Conservation (phyloP, 768 basidiomycete species). For the Lactarius quietus region DNA sequence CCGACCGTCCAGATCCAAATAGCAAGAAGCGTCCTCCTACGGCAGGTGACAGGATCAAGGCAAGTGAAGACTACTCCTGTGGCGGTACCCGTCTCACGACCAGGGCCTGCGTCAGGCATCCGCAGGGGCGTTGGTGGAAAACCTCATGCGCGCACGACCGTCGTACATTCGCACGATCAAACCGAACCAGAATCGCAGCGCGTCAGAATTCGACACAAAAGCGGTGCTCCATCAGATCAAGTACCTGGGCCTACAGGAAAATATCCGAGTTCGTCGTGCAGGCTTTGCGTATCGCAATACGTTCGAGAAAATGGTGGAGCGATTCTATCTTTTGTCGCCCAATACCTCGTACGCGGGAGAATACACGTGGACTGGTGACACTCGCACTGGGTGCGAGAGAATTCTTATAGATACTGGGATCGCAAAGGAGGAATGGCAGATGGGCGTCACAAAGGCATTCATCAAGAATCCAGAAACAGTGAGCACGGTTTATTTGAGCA, state of each 20-base stretch:
- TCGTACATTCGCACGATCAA: conserved; percentile 99
- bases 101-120: conserved; percentile 51
- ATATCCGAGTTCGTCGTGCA: conserved; percentile 94
- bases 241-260: conserved; percentile 97
- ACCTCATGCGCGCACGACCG: conserved; percentile 95
- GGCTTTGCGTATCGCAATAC: conserved; percentile 98
- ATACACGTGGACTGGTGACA: conserved; percentile 92
- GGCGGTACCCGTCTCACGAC: conserved; percentile 1
- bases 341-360: conserved; percentile 98
- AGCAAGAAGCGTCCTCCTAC: conserved; percentile 98
- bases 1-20: conserved; percentile 91
- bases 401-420: conserved; percentile 96
- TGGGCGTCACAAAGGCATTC: conserved; percentile 98
- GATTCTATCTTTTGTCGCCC: conserved; percentile 94
- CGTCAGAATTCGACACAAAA: conserved; percentile 89
- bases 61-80: conserved; percentile 30
- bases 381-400: conserved; percentile 86
- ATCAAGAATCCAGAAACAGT: conserved; percentile 99
- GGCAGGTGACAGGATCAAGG: conserved; percentile 97
- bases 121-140: conserved; percentile 95
- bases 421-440: conserved; percentile 97
- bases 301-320: conserved; percentile 98
- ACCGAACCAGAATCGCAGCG: conserved; percentile 93
- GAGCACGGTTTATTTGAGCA: conserved; percentile 29
- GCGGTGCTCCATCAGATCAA: conserved; percentile 99